phyloP scores from a whole-genome alignment of 2,329 filamentous ascomycete species.

The Decorospora gaudefroyi region DNA sequence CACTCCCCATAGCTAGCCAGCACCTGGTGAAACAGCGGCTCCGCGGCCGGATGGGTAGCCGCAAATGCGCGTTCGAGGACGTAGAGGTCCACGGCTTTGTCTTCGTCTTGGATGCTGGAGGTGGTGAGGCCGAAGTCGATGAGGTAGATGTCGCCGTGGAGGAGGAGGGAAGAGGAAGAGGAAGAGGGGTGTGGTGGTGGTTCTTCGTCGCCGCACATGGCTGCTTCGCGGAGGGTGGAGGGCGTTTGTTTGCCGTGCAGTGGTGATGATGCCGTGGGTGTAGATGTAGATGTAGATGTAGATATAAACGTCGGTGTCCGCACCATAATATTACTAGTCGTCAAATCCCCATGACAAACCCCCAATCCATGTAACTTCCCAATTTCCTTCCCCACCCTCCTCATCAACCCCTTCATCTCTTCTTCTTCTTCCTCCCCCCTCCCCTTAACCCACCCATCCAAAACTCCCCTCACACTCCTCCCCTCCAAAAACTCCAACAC shows the following conservation, averaged over 20 bases:
- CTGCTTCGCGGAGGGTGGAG: conserved; percentile 30
- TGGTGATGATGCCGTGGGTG: not conserved
- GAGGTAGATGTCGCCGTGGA: conserved; percentile 77
- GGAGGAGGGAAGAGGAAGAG: conserved; percentile 17
- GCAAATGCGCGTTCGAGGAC: conserved; percentile 93
- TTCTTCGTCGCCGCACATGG: conserved; percentile 23
- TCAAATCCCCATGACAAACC: conserved; percentile 92
- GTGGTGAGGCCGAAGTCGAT: conserved; percentile 94
- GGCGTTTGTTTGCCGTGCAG: conserved; percentile 26
- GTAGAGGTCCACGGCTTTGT: conserved; percentile 93
- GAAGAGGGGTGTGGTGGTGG: conserved; percentile 11
- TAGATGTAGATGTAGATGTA: not conserved
- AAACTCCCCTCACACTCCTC: conserved; percentile 66
- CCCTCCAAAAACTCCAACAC: conserved; percentile 59
- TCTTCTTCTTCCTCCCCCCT: conserved; percentile 30
- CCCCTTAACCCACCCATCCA: conserved; percentile 68
- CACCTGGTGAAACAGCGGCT: conserved; percentile 73
- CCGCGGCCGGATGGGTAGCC: conserved; percentile 88
- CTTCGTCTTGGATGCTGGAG: conserved; percentile 82
- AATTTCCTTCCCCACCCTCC: conserved; percentile 70
- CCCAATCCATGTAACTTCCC: conserved; percentile 80
- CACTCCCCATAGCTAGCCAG: conserved; percentile 72
- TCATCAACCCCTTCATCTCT: conserved; percentile 61
- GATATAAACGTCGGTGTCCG: too few species aligned
- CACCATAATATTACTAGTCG: conserved; percentile 96